Evolutionary conservation across 306 rosid species (phyloP).

Genomic region (Quercus robur): DNA sequence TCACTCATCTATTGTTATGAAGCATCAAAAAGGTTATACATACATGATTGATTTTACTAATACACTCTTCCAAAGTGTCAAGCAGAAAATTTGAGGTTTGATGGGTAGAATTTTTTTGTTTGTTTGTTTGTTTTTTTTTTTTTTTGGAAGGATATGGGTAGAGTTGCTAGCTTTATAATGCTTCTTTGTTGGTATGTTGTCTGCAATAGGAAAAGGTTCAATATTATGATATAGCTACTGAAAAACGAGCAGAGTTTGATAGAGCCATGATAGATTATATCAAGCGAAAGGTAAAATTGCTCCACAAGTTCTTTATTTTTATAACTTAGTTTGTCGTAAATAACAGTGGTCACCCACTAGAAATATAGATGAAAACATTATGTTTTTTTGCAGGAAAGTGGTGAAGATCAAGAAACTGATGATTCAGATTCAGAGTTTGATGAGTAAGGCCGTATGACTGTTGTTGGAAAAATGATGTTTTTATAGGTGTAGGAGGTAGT

Average conservation of each 20-base stretch:
- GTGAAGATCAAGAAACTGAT: constrained; percentile 55
- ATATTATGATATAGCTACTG: constrained; percentile 88
- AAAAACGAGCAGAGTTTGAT: constrained; percentile 87
- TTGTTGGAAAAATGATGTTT: constrained; percentile 4
- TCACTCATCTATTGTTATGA: neutral
- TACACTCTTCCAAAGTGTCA: neutral
- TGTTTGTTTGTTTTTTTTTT: too few species aligned
- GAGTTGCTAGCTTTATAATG: neutral
- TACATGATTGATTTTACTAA: neutral
- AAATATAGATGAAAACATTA: neutral
- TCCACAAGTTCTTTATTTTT: neutral
- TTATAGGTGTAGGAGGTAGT: constrained; percentile 12
- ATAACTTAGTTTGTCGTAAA: neutral
- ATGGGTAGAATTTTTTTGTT: too few species aligned
- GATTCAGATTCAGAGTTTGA: constrained; percentile 55
- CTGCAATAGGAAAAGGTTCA: constrained; percentile 78
- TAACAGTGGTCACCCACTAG: neutral
- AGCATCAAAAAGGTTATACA: neutral
- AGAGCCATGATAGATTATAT: constrained; percentile 64
- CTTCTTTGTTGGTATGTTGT: constrained; percentile 1
- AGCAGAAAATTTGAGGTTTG: neutral
- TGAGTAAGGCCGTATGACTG: constrained; percentile 26
- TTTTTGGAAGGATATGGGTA: neutral
- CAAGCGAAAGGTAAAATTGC: constrained; percentile 58
- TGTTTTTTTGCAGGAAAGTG: constrained; percentile 58